Base-by-base conservation (phyloP, 2,329 filamentous ascomycete genomes). In the Aspergillus jensenii region DNA sequence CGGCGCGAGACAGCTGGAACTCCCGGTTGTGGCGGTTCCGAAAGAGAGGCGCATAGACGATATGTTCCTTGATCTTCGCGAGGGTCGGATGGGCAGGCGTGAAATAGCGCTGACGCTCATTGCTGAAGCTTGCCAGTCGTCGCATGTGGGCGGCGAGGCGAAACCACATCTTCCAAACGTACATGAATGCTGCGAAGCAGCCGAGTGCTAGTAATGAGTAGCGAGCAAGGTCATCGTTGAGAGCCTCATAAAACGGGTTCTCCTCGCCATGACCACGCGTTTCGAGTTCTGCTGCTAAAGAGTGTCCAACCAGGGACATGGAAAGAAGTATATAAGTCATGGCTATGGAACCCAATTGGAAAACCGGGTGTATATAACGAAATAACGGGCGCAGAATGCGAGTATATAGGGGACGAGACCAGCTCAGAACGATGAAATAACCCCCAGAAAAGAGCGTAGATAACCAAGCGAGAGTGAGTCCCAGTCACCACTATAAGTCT, bases 41-140 rank as follows among this genome's bases (percentile, higher is more conserved):
- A 54, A 80, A 75, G 37, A 80, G 59, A 4, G 79, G 77, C 12
- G 79, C 78, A 59, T 80, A 79, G 50, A 80, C 71, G 56, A 93
- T 83, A 55, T 90, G 82, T 60, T 84, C 82, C 77, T 93, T 91
- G 56, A 96, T 71, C 70, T 60, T 92, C 79, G 63, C 86, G 82
- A 65, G 96, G 79, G 52, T 71, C 5, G 64, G 59, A 33, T 77
- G 64, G 6, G 89, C 82, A 23, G 79, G 78, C 46, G 87, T 83
- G 71, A 93, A 96, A 78, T 91, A 96, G 60, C 84, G 82, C 73
- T 96, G 92, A 1, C 82, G 88, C 63, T 90, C 88, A 76, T 91
- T 91, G 77, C 84, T 88, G 64, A 96, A 82, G 68, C 87, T 91
- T 43, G 89, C 83, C 45, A 96, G 81, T 25, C 84, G 88, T 62